These are phyloP conservation scores for Phytopythium mirpurense DNA, from an alignment of 352 stramenopile species.

Conservation along the genomic window DNA sequence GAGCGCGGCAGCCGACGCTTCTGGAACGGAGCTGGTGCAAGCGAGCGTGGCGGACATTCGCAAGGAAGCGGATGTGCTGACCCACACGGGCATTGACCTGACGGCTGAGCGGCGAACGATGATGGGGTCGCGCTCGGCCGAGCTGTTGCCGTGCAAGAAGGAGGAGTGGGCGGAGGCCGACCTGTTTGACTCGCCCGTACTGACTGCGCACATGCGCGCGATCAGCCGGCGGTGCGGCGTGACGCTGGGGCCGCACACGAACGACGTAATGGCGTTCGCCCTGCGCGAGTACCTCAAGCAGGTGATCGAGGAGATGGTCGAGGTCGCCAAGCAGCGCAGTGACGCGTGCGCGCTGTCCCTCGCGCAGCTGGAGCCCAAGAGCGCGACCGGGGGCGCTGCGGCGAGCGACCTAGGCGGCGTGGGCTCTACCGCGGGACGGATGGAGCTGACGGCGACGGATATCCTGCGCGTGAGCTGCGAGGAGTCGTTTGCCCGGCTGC, in stretches of 20 bases:
- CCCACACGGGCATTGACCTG: slow-evolving; percentile 77
- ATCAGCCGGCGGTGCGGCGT: slow-evolving; percentile 45
- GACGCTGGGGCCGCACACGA: slow-evolving; percentile 46
- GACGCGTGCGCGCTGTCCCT: slow-evolving; percentile 46
- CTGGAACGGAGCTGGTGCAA: slow-evolving; percentile 49
- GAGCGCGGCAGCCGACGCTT: slow-evolving; percentile 15
- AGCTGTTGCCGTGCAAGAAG: slow-evolving; percentile 63
- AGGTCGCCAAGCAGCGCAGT: slow-evolving; percentile 68
- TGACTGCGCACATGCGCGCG: slow-evolving; percentile 52
- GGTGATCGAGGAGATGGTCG: slow-evolving; percentile 83
- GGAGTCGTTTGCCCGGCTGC: slow-evolving; percentile 62
- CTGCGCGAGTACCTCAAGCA: slow-evolving; percentile 86
- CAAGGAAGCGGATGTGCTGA: slow-evolving; percentile 81
- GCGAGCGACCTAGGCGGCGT: background rate
- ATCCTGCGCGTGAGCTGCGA: slow-evolving; percentile 84
- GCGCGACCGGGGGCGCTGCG: slow-evolving; percentile 7
- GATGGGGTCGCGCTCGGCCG: slow-evolving; percentile 49
- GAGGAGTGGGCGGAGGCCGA: slow-evolving; percentile 78
- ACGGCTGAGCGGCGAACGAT: slow-evolving; percentile 69
- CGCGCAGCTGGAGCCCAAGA: slow-evolving; percentile 36
- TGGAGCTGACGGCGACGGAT: slow-evolving; percentile 69
- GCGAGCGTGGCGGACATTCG: slow-evolving; percentile 68
- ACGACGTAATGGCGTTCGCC: slow-evolving; percentile 78
- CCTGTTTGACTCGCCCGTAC: slow-evolving; percentile 67
- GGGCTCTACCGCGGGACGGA: slow-evolving; percentile 10